Conservation (phyloP, 2,329 filamentous ascomycete species). For the Trichophyton equinum region DNA sequence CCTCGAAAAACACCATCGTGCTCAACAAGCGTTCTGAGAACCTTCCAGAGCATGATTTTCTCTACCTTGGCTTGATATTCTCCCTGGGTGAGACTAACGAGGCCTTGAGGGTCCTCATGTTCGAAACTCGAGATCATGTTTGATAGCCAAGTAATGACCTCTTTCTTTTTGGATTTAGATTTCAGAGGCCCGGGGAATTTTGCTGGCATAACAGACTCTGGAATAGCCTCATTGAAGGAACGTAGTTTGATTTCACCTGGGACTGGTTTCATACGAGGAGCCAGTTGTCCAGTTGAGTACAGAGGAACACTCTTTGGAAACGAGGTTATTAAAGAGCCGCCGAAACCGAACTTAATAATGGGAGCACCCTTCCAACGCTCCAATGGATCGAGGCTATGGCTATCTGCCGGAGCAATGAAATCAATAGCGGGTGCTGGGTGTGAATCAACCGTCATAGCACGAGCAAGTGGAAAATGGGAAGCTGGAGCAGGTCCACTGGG, state of each 20-base stretch:
- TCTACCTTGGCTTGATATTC: slow-evolving; percentile 56
- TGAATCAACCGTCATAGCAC: slow-evolving; percentile 18
- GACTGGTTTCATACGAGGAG: slow-evolving; percentile 67
- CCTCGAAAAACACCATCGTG: slow-evolving; percentile 74
- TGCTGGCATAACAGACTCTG: slow-evolving; percentile 56
- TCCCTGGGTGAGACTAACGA: slow-evolving; percentile 39
- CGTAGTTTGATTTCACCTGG: slow-evolving; percentile 72
- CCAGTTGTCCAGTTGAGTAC: slow-evolving; percentile 60
- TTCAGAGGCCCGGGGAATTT: slow-evolving; percentile 86
- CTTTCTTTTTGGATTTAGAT: slow-evolving; percentile 90
- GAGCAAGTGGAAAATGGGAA: slow-evolving; percentile 17
- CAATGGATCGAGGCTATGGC: slow-evolving; percentile 56
- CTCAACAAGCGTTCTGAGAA: slow-evolving; percentile 70
- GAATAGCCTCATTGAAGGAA: slow-evolving; percentile 59
- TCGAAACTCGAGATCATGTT: slow-evolving; percentile 64
- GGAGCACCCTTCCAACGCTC: slow-evolving; percentile 86
- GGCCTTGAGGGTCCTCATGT: slow-evolving; percentile 34
- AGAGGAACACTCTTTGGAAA: slow-evolving; percentile 84
- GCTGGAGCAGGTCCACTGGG: slow-evolving; percentile 23
- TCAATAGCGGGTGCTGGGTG: slow-evolving; percentile 40
- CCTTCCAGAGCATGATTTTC: slow-evolving; percentile 74
- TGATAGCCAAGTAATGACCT: slow-evolving; percentile 67
- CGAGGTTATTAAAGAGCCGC: slow-evolving; percentile 66
- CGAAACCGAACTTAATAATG: slow-evolving; percentile 76
- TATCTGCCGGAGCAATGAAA: slow-evolving; percentile 45